Evolutionary conservation across 2,329 filamentous ascomycete species (phyloP).

Genomic region (Fusarium sp.): DNA sequence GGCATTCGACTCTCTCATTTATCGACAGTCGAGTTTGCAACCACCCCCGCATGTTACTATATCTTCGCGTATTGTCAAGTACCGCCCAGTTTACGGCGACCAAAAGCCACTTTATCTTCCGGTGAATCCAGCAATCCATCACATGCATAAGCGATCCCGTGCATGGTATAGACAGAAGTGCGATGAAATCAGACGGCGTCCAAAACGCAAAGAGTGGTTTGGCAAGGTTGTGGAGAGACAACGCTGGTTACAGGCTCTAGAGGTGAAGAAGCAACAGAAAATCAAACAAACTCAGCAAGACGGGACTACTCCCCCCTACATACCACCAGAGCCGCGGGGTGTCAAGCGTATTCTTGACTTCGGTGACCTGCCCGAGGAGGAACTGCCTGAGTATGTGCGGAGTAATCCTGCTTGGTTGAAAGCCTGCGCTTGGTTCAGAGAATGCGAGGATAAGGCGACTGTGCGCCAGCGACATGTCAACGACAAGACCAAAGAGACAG

Average conservation of each 20-base stretch:
- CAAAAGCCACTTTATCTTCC: slow-evolving; percentile 54
- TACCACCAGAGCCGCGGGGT: slow-evolving; percentile 46
- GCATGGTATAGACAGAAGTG: slow-evolving; percentile 61
- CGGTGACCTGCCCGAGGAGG: slow-evolving; percentile 50
- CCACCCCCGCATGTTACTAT: slow-evolving; percentile 41
- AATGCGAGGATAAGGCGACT: slow-evolving; percentile 38
- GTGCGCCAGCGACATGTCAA: slow-evolving; percentile 22
- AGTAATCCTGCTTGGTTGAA: slow-evolving; percentile 58
- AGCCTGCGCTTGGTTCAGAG: slow-evolving; percentile 52
- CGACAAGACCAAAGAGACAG: slow-evolving; percentile 36
- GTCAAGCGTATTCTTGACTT: slow-evolving; percentile 49
- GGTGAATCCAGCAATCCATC: slow-evolving; percentile 63
- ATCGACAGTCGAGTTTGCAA: slow-evolving; percentile 46
- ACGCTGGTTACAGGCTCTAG: slow-evolving; percentile 45
- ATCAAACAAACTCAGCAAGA: slow-evolving; percentile 12
- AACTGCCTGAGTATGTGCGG: slow-evolving; percentile 57
- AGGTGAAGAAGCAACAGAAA: slow-evolving; percentile 27
- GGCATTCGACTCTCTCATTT: slow-evolving; percentile 54
- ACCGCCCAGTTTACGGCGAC: slow-evolving; percentile 16
- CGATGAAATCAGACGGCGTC: slow-evolving; percentile 60
- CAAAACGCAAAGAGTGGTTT: slow-evolving; percentile 61
- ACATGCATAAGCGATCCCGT: slow-evolving; percentile 54
- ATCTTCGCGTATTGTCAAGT: background rate
- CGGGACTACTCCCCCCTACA: slow-evolving; percentile 27
- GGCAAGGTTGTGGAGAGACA: slow-evolving; percentile 56